Evolutionary conservation across 1,284 basidiomycete species (phyloP), one percentile per base, ranked within the genome.

Genomic region (Trametes hirsuta): DNA sequence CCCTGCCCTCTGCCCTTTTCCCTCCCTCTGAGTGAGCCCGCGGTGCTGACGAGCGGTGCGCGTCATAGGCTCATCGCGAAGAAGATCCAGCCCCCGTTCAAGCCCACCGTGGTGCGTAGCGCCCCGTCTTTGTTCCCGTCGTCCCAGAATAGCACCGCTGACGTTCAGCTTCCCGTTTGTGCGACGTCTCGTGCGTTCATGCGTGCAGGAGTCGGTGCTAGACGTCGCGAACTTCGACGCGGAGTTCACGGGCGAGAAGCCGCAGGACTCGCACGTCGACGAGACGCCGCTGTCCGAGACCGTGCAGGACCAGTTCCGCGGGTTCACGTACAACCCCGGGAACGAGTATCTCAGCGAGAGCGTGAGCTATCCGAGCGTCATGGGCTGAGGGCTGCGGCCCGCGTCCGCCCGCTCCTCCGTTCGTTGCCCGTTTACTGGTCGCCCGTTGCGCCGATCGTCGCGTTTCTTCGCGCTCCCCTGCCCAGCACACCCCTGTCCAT

Each of bases 31-130:
- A 15, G 34, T 41, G 30, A n/a, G 9, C 22, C 11, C 25, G 25
- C 1, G 30, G 49, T 35, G 22, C 47, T 67, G 62, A 61, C 44
- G 37, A 52, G 46, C 21, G 37, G 15, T 34, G 39, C 39, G 46
- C 54, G 63, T 61, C 25, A 47, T 64, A 92, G 90, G 63, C 79
- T 99, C 24, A 77, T 97, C 54, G 88, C 90, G 41, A 99, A 98
- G 82, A 97, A 98, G 81, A 97, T 98, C 55, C 94, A 95, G 68
- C 96, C 97, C 6, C 93, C 95, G 3, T 99, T 98, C 83, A 99
- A 99, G 78, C 97, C 97, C 2, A 93, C 91, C 66, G 97, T 99
- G 62, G 92, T 93, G 76, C 73, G 90, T 61, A 30, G 30, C 30
- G 18, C 30, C 30, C 30, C 34, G n/a, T 30, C 44, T 25, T 24